A percentile compares a stretch with the other conserved stretches of the same genome.
Evolutionary conservation across 2,329 filamentous ascomycete species (phyloP).

Genomic region (Colletotrichum navitas): DNA sequence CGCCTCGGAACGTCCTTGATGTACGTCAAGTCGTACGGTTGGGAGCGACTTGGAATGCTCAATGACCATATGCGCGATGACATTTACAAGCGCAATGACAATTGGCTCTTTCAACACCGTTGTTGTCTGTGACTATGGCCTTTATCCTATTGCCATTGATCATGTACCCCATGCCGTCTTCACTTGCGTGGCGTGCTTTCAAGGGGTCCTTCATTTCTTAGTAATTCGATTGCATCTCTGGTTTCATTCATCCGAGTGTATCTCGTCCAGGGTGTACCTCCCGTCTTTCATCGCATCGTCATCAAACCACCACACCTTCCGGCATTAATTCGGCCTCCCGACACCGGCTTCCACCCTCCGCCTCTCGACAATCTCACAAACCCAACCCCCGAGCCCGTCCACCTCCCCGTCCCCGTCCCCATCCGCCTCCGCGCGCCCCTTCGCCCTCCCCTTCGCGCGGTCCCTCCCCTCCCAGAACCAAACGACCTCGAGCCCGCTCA

Average conservation of each 20-base stretch:
- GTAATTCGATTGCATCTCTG: background rate
- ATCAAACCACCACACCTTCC: background rate
- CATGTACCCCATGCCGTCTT: too few relatives aligned
- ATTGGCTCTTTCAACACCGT: too few relatives aligned
- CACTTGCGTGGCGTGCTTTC: too few relatives aligned
- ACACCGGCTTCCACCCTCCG: background rate
- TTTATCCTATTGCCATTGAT: too few relatives aligned
- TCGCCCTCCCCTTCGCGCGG: constrained; percentile 10
- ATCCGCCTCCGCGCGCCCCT: background rate
- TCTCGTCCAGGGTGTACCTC: background rate
- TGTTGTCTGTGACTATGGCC: too few relatives aligned
- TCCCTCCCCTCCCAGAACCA: constrained; percentile 37
- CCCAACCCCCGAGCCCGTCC: background rate
- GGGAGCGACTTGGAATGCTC: too few relatives aligned
- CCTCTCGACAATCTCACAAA: constrained; percentile 26
- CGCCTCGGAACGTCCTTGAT: too few relatives aligned
- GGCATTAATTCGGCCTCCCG: constrained; percentile 8
- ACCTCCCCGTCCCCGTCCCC: background rate
- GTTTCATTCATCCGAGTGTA: background rate
- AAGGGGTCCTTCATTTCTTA: fast-evolving
- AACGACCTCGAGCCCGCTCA: constrained; percentile 48
- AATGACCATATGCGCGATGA: too few relatives aligned
- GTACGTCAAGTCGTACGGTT: too few relatives aligned
- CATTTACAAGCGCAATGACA: too few relatives aligned
- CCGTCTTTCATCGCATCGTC: background rate